Conservation (phyloP, 2,329 filamentous ascomycete genomes). For the Pseudocercospora eumusae region DNA sequence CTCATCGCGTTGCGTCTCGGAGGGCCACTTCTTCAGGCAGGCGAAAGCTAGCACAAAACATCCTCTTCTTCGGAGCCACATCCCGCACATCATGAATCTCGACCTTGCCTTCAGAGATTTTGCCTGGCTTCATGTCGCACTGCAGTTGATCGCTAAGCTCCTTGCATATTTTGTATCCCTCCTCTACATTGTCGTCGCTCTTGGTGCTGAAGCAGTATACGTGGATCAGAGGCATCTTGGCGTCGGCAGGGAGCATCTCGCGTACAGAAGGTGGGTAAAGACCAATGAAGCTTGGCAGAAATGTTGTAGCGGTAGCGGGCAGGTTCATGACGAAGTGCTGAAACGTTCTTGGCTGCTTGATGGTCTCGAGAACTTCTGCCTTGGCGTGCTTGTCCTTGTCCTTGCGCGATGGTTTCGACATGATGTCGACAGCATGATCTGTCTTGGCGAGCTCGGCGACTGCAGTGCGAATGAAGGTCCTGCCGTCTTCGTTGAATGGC, state of each 20-base stretch:
- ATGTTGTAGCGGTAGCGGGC: constrained; percentile 83
- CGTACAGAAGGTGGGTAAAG: constrained; percentile 60
- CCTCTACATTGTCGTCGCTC: constrained; percentile 69
- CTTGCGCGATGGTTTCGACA: constrained; percentile 40
- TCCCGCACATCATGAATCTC: constrained; percentile 70
- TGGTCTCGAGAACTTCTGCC: constrained; percentile 41
- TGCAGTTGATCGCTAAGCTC: constrained; percentile 65
- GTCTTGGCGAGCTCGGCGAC: constrained; percentile 59
- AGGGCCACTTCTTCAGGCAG: constrained; percentile 74
- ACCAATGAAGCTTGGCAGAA: constrained; percentile 75
- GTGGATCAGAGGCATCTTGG: constrained; percentile 75
- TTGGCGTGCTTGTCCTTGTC: constrained; percentile 30
- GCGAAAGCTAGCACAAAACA: constrained; percentile 94
- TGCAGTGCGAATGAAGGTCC: constrained; percentile 73
- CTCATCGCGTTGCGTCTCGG: constrained; percentile 11
- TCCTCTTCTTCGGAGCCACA: constrained; percentile 89
- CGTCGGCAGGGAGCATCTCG: constrained; percentile 28
- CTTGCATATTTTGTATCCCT: constrained; percentile 62
- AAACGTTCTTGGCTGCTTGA: constrained; percentile 69
- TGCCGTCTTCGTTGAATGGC: constrained; percentile 79
- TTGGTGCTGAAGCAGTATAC: constrained; percentile 93
- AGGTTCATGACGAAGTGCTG: constrained; percentile 99
- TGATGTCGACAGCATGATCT: constrained; percentile 53
- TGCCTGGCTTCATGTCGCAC: constrained; percentile 59
- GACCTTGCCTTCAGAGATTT: constrained; percentile 54